Percentiles rank a stretch among this genome's conserved stretches.
phyloP scores from a whole-genome alignment of 306 rosid species.

The Inga leiocalycina region DNA sequence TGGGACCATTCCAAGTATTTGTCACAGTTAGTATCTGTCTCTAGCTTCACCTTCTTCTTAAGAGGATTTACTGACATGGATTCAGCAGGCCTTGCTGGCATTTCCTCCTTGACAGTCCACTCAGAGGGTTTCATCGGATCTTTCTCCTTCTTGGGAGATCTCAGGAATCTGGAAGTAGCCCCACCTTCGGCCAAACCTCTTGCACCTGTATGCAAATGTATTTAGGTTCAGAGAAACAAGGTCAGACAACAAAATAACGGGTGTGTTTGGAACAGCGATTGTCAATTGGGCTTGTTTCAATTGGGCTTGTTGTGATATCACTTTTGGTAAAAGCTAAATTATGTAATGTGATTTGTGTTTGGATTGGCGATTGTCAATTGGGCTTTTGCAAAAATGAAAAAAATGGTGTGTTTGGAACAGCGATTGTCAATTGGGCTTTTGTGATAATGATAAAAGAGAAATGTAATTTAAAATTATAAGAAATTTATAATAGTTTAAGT shows the following conservation, averaged over 20 bases:
- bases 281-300: too few relatives aligned
- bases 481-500: too few relatives aligned
- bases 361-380: too few relatives aligned
- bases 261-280: too few relatives aligned
- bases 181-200: neutral
- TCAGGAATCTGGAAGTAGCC: neutral
- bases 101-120: neutral
- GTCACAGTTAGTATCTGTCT: neutral
- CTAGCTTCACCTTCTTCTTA: slow-evolving; percentile 38
- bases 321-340: too few relatives aligned
- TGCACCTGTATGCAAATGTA: slow-evolving; percentile 18
- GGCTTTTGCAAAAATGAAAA: too few relatives aligned
- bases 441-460: too few relatives aligned
- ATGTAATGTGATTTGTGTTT: too few relatives aligned
- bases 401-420: too few relatives aligned
- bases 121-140: neutral
- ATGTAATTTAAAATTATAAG: too few relatives aligned
- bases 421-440: too few relatives aligned
- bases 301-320: too few relatives aligned
- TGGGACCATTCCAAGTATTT: neutral
- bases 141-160: slow-evolving; percentile 6
- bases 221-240: neutral
- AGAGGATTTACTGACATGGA: slow-evolving; percentile 25
- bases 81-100: neutral
- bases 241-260: slow-evolving; percentile 11